A percentile compares a stretch with the other conserved stretches of the same genome.
phyloP scores from a whole-genome alignment of 805 yeast genomes.

The Yarrowia osloensis region DNA sequence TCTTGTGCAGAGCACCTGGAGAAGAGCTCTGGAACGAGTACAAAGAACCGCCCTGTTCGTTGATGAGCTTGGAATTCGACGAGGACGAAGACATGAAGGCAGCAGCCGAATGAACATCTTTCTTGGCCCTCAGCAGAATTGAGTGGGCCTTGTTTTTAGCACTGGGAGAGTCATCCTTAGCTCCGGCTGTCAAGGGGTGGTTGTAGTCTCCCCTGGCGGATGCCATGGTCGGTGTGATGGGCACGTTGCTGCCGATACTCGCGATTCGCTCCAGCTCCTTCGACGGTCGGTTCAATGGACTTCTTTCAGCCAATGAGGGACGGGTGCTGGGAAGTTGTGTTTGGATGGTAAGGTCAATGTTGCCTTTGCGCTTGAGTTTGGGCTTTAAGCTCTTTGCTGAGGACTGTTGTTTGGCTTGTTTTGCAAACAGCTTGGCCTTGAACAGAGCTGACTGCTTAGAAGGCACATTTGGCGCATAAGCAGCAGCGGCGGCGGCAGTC shows the following conservation, averaged over 20 bases:
- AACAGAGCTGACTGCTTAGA: slow-evolving; percentile 36
- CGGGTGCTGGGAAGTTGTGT: slow-evolving; percentile 38
- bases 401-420: slow-evolving; percentile 39
- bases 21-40: slow-evolving; percentile 47
- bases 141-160: slow-evolving; percentile 42
- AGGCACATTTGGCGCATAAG: slow-evolving; percentile 36
- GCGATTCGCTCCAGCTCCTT: slow-evolving; percentile 45
- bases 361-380: slow-evolving; percentile 30
- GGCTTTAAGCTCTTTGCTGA: slow-evolving; percentile 23
- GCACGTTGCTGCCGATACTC: slow-evolving; percentile 38
- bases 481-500: slow-evolving; percentile 41
- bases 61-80: slow-evolving; percentile 47
- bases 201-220: slow-evolving; percentile 19
- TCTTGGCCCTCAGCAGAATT: slow-evolving; percentile 43
- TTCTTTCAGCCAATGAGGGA: slow-evolving; percentile 38
- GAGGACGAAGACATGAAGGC: slow-evolving; percentile 47
- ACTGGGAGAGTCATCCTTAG: slow-evolving; percentile 33
- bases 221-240: slow-evolving; percentile 30
- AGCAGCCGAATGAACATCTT: slow-evolving; percentile 44
- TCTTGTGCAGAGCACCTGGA: slow-evolving; percentile 41
- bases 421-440: slow-evolving; percentile 43
- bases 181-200: background rate
- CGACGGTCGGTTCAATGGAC: slow-evolving; percentile 43
- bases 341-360: slow-evolving; percentile 38
- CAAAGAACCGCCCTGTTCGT: slow-evolving; percentile 45